phyloP scores from a whole-genome alignment of 116 monocot species.

The Posidonia oceanica region DNA sequence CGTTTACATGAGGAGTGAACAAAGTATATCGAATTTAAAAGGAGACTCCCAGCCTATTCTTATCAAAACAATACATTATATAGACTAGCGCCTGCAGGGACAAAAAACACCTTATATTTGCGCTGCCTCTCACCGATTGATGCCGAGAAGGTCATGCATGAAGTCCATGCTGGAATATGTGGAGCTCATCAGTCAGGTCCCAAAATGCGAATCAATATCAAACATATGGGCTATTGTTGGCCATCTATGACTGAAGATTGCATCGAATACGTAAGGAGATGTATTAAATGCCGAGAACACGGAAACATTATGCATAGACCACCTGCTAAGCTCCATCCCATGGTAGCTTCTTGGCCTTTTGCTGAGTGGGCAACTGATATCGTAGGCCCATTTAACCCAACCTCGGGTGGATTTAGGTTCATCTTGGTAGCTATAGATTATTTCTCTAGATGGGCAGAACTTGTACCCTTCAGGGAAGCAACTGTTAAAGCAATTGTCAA shows the following conservation, averaged over 20 bases:
- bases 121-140: not conserved
- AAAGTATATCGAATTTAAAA: not conserved
- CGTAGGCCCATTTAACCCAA: not conserved
- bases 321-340: not conserved
- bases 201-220: not conserved
- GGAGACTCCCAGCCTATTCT: not conserved
- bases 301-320: not conserved
- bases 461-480: not conserved
- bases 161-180: not conserved
- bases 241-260: slow-evolving; percentile 4
- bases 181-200: slow-evolving; percentile 1
- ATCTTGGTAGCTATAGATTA: not conserved
- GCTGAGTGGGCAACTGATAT: not conserved
- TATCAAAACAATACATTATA: not conserved
- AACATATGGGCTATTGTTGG: not conserved
- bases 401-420: too few species aligned
- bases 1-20: not conserved
- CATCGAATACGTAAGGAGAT: not conserved
- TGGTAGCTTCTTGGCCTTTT: too few species aligned
- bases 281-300: not conserved
- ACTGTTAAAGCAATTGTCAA: not conserved
- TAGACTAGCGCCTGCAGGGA: not conserved
- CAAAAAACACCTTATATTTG: not conserved
- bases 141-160: not conserved
- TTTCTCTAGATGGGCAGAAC: not conserved